Conservation (phyloP, 202 grass and related monocot genomes). For the Setaria viridis region DNA sequence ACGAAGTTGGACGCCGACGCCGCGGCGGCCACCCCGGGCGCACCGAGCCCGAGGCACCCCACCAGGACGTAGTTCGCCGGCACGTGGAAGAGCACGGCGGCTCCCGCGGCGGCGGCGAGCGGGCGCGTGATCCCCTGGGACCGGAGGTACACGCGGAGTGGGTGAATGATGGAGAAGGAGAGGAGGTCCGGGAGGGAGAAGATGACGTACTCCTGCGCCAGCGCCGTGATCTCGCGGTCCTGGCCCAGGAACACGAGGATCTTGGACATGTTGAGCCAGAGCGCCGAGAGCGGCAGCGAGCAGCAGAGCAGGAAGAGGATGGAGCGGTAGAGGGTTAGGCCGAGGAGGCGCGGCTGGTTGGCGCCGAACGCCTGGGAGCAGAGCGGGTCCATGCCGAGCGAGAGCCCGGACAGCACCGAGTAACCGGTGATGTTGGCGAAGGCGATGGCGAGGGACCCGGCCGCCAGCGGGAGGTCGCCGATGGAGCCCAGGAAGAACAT, state of each 20-base stretch:
- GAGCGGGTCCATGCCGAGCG: conserved; percentile 96
- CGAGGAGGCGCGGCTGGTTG: conserved; percentile 64
- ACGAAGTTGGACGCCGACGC: conserved; percentile 81
- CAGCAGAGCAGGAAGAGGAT: conserved; percentile 94
- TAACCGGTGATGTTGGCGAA: conserved; percentile 98
- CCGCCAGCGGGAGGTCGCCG: conserved; percentile 86
- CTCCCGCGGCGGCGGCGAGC: conserved; percentile 59
- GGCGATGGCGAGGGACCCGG: conserved; percentile 83
- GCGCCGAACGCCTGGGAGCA: conserved; percentile 95
- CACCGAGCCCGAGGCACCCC: conserved; percentile 55
- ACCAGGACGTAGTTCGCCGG: conserved; percentile 76
- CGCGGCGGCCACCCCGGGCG: conserved; percentile 64
- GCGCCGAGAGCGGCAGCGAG: conserved; percentile 72
- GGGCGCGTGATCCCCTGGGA: conserved; percentile 85
- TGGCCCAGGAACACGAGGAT: conserved; percentile 82
- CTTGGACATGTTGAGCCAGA: conserved; percentile 81
- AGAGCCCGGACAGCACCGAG: conserved; percentile 85
- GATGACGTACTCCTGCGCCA: conserved; percentile 75
- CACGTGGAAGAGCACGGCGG: conserved; percentile 65
- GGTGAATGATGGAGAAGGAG: conserved; percentile 93
- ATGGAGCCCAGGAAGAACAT: conserved; percentile 96
- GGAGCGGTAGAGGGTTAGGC: conserved; percentile 81
- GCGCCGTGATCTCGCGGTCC: conserved; percentile 74
- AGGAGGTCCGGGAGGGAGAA: conserved; percentile 90
- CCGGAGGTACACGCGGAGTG: conserved; percentile 88